These are phyloP conservation scores for Trametes hirsuta DNA, from an alignment of 1,284 basidiomycete genomes.

Conservation along the genomic window DNA sequence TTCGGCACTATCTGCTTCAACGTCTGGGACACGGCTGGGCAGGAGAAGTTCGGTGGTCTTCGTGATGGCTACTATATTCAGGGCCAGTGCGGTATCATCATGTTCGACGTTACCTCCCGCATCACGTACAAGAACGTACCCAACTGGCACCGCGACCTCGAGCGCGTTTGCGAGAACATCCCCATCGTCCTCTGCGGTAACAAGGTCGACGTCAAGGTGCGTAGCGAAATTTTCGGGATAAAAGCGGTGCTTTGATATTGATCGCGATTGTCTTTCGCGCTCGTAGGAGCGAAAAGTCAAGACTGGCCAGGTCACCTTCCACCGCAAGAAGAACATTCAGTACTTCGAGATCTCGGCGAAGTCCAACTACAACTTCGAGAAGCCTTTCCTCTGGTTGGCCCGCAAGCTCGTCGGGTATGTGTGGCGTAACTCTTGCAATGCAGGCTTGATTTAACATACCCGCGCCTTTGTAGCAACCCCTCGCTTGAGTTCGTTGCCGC, in stretches of 20 bases:
- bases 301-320: conserved; percentile 98
- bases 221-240: conserved; percentile 24
- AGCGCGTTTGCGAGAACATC: conserved; percentile 99
- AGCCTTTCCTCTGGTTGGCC: conserved; percentile 99
- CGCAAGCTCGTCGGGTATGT: conserved; percentile 95
- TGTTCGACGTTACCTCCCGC: conserved; percentile 99
- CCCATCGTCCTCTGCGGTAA: conserved; percentile 99
- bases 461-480: conserved; percentile 65
- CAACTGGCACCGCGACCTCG: conserved; percentile 99
- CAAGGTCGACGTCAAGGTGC: conserved; percentile 99
- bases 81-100: conserved; percentile 99
- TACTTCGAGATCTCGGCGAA: conserved; percentile 99
- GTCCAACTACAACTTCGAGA: conserved; percentile 99
- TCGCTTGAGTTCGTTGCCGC: conserved; percentile 95
- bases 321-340: conserved; percentile 99
- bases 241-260: conserved; percentile 2
- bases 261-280: conserved; percentile 3
- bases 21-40: conserved; percentile 99
- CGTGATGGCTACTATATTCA: conserved; percentile 99
- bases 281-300: conserved; percentile 98
- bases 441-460: not conserved
- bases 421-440: not conserved
- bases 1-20: conserved; percentile 99
- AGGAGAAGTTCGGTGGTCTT: conserved; percentile 99
- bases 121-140: conserved; percentile 99